Evolutionary conservation across 192 early-diverging fungal species (phyloP).

Genomic region (Glomus cerebriforme): DNA sequence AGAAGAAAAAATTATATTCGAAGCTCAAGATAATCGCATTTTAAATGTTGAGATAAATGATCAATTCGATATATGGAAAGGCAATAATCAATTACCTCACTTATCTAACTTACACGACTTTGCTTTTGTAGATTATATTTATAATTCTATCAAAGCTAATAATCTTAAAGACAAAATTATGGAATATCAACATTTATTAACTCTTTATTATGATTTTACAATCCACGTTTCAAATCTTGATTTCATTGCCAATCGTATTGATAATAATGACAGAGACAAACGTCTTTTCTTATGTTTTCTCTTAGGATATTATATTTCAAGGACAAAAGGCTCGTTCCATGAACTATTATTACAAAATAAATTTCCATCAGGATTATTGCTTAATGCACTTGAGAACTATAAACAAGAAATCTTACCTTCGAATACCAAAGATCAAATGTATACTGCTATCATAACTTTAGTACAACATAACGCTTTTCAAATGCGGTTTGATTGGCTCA

Average conservation of each 20-base stretch:
- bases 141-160: not conserved
- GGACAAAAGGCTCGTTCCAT: not conserved
- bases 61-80: not conserved
- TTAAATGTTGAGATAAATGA: not conserved
- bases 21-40: not conserved
- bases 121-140: not conserved
- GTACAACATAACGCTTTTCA: not conserved
- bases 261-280: not conserved
- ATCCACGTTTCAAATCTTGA: not conserved
- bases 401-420: not conserved
- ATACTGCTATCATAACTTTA: not conserved
- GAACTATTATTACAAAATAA: not conserved
- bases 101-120: not conserved
- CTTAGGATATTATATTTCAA: not conserved
- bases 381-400: not conserved
- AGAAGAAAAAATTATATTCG: not conserved
- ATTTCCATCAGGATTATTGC: not conserved
- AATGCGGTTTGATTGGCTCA: not conserved
- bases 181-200: not conserved
- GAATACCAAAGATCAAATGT: not conserved
- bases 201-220: not conserved
- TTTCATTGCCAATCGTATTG: not conserved
- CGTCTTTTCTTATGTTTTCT: not conserved
- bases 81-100: not conserved
- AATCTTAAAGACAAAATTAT: constrained; percentile 11